Conservation (phyloP, 345 rosid species). For the Brassica rapa region DNA sequence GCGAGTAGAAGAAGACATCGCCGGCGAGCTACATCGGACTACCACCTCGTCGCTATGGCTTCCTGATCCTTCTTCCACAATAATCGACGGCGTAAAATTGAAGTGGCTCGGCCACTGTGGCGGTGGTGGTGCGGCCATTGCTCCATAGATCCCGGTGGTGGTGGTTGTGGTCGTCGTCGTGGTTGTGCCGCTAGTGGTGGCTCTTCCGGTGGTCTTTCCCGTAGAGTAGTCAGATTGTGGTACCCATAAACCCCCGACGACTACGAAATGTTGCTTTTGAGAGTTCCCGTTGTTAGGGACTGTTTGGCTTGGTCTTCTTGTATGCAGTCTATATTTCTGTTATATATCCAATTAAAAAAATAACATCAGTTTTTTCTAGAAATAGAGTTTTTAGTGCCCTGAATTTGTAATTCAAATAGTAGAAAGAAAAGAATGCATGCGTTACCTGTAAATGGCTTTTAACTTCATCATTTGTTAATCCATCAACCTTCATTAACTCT, state of each 20-base stretch:
- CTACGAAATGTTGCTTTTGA: constrained; percentile 83
- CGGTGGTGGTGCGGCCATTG: constrained; percentile 38
- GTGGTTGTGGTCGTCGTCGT: constrained; percentile 40
- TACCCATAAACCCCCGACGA: constrained; percentile 93
- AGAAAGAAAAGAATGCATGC: neutral
- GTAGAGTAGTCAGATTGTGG: constrained; percentile 73
- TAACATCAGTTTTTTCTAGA: neutral
- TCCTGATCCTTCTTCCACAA: constrained; percentile 31
- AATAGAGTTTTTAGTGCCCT: neutral
- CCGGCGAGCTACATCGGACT: constrained; percentile 39
- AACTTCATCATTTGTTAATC: constrained; percentile 92
- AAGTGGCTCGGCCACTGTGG: constrained; percentile 43
- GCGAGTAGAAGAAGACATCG: constrained; percentile 44
- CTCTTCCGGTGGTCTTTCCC: constrained; percentile 46
- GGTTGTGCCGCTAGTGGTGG: constrained; percentile 41
- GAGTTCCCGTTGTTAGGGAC: constrained; percentile 48
- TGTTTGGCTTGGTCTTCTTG: constrained; percentile 67
- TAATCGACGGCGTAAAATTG: constrained; percentile 28
- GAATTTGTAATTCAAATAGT: neutral
- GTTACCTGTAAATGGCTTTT: constrained; percentile 96
- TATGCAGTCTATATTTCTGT: constrained; percentile 87
- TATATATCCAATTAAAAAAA: neutral
- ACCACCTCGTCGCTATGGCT: constrained; percentile 33
- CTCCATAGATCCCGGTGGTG: constrained; percentile 42
- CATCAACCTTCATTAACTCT: constrained; percentile 94